Evolutionary conservation across 2,329 filamentous ascomycete genomes (phyloP).

Genomic region (Beauveria caledonica): DNA sequence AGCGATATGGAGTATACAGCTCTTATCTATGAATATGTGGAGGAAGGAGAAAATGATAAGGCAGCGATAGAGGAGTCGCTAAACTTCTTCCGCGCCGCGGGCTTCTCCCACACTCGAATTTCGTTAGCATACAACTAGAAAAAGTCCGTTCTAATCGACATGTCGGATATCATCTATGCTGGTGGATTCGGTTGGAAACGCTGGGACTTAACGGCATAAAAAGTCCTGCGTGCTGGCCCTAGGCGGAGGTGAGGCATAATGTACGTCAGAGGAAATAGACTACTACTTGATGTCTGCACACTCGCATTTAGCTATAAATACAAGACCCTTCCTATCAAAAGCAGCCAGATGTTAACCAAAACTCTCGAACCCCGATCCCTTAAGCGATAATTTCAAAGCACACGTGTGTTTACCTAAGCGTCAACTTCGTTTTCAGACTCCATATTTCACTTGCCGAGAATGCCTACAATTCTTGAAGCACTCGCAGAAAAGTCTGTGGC

Average conservation of each 20-base stretch:
- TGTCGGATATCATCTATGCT: background rate
- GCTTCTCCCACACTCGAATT: background rate
- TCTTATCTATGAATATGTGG: background rate
- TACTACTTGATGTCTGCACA: background rate
- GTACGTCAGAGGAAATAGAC: background rate
- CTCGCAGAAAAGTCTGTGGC: background rate
- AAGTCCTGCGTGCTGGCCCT: background rate
- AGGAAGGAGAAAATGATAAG: background rate
- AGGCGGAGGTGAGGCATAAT: background rate
- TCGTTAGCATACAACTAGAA: background rate
- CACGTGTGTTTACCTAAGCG: background rate
- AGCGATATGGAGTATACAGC: background rate
- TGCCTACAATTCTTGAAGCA: background rate
- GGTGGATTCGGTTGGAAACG: background rate
- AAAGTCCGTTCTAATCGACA: background rate
- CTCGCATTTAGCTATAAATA: background rate
- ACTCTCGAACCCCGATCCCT: background rate
- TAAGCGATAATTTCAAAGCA: too few species aligned
- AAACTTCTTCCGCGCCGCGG: background rate
- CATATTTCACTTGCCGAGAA: background rate
- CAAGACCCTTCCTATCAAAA: background rate
- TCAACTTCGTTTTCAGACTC: background rate
- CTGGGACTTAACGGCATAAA: background rate
- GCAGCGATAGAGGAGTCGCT: background rate
- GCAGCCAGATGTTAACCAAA: background rate